Evolutionary conservation across 371 early-diverging fungal genomes (phyloP).

Genomic region (Chytridium lagenaria): DNA sequence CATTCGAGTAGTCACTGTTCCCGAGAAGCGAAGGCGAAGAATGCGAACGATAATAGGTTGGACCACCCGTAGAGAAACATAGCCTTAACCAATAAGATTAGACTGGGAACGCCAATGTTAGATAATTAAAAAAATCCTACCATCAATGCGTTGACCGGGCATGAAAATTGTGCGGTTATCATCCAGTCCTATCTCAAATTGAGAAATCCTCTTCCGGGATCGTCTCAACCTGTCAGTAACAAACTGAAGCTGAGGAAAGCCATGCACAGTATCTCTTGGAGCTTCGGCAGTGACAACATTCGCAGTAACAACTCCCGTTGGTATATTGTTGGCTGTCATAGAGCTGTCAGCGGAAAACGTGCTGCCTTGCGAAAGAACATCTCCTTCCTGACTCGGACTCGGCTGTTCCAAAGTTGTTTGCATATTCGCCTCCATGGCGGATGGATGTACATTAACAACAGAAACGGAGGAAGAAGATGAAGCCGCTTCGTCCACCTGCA

Average conservation of each 20-base stretch:
- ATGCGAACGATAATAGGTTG: conserved; percentile 18
- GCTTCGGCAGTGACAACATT: not conserved
- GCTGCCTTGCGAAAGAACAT: no score
- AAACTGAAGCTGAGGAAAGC: not conserved
- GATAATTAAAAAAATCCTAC: conserved; percentile 8
- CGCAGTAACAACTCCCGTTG: not conserved
- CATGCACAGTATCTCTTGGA: not conserved
- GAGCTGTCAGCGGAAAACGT: no score
- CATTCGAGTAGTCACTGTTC: conserved; percentile 31
- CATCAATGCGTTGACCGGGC: conserved; percentile 41
- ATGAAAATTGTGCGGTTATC: conserved; percentile 36
- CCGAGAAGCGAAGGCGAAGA: conserved; percentile 39
- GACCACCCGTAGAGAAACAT: conserved; percentile 24
- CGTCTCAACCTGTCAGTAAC: no score
- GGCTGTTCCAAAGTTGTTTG: no score
- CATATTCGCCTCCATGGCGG: no score
- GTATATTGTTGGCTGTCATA: no score
- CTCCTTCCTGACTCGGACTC: no score
- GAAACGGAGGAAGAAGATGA: no score
- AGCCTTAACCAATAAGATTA: conserved; percentile 34
- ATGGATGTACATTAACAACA: no score
- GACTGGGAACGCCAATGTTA: not conserved
- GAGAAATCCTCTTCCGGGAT: conserved; percentile 3
- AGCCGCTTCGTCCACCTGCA: no score
- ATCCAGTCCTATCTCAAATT: conserved; percentile 24